These are phyloP conservation scores for Coprinopsis strossmayeri DNA, from an alignment of 768 basidiomycete species.

Conservation along the genomic window DNA sequence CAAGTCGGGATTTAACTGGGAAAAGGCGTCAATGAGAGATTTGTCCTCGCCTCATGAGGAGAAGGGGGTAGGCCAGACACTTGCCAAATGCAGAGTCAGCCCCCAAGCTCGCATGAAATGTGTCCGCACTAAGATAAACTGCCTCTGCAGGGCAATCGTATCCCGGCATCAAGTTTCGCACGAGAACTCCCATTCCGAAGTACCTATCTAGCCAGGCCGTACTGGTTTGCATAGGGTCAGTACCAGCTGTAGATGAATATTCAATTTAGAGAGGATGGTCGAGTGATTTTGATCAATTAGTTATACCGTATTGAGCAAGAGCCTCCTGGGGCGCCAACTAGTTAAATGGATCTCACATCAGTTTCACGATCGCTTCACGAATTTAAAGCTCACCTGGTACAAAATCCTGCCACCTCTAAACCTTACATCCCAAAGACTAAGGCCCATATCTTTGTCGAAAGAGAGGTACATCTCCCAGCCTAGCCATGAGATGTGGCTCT, in stretches of 20 bases:
- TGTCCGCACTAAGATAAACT: conserved; percentile 52
- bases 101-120: conserved; percentile 37
- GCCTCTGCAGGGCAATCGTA: conserved; percentile 66
- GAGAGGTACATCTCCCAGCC: conserved; percentile 56
- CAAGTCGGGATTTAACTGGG: too few relatives aligned
- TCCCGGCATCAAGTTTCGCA: conserved; percentile 57
- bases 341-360: conserved; percentile 20
- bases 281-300: too few relatives aligned
- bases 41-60: too few relatives aligned
- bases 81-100: too few relatives aligned
- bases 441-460: conserved; percentile 63
- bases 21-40: too few relatives aligned
- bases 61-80: too few relatives aligned
- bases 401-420: conserved; percentile 55
- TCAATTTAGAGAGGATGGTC: too few relatives aligned
- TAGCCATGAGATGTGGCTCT: conserved; percentile 64
- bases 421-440: conserved; percentile 53
- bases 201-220: conserved; percentile 59
- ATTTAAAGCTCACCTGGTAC: conserved; percentile 37
- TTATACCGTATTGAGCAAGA: conserved; percentile 55
- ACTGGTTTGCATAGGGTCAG: conserved; percentile 53
- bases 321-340: conserved; percentile 52
- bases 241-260: conserved; percentile 38
- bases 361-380: background rate
- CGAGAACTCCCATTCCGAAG: conserved; percentile 54